Evolutionary conservation across 371 early-diverging fungal species (phyloP).

Genomic region (Funneliformis caledonium): DNA sequence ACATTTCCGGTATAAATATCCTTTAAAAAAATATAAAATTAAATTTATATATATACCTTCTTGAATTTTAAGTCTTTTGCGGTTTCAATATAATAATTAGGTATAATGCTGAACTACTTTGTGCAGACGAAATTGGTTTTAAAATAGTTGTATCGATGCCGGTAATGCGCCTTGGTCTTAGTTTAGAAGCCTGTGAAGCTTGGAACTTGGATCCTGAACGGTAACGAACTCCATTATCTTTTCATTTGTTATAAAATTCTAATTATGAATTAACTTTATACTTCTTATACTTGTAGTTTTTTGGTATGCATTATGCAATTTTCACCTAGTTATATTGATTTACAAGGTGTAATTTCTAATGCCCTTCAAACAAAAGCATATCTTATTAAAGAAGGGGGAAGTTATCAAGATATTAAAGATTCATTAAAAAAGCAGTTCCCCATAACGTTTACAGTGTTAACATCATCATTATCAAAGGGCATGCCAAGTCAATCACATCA

Average conservation of each 20-base stretch:
- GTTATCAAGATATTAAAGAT: slow-evolving; percentile 31
- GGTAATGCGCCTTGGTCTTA: slow-evolving; percentile 38
- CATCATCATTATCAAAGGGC: slow-evolving; percentile 31
- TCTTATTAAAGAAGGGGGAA: slow-evolving; percentile 22
- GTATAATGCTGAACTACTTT: slow-evolving; percentile 39
- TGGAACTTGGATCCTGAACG: slow-evolving; percentile 40
- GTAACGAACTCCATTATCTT: slow-evolving; percentile 13
- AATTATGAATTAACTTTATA: slow-evolving; percentile 2
- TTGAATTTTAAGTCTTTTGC: not conserved
- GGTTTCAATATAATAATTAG: slow-evolving; percentile 2
- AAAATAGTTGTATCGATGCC: slow-evolving; percentile 39
- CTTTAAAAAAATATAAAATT: too few relatives aligned
- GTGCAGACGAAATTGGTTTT: slow-evolving; percentile 39
- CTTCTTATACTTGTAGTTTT: slow-evolving; percentile 18
- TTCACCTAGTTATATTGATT: slow-evolving; percentile 37
- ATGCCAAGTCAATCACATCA: slow-evolving; percentile 34
- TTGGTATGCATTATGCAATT: slow-evolving; percentile 44
- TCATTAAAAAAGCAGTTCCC: slow-evolving; percentile 33
- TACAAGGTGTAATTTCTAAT: slow-evolving; percentile 22
- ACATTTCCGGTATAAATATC: slow-evolving; percentile 26
- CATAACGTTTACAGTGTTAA: slow-evolving; percentile 32
- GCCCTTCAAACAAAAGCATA: slow-evolving; percentile 13
- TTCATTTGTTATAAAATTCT: not conserved
- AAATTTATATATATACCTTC: too few relatives aligned
- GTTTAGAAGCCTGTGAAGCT: slow-evolving; percentile 39